Percentiles rank a stretch among this genome's conserved stretches.
Conservation (phyloP, 1,139 yeast species). For the Yamadazyma mexicana region DNA sequence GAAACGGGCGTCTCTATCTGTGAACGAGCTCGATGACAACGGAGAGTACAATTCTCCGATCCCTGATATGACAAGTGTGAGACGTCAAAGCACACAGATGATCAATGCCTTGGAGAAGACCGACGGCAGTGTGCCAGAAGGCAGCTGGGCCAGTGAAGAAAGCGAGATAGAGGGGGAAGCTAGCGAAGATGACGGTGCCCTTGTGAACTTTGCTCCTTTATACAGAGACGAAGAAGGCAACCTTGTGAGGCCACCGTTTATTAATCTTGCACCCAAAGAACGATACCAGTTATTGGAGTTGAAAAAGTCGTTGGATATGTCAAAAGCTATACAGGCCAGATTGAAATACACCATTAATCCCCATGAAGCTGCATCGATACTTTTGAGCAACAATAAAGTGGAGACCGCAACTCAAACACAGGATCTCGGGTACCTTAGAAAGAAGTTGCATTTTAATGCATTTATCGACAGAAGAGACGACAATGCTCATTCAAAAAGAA, state of each 20-base stretch:
- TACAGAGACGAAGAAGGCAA: slow-evolving; percentile 40
- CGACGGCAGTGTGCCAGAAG: slow-evolving; percentile 1
- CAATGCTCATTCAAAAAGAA: slow-evolving; percentile 17
- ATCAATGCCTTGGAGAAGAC: slow-evolving; percentile 16
- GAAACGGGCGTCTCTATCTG: slow-evolving; percentile 23
- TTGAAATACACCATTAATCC: slow-evolving; percentile 45
- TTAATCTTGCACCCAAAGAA: slow-evolving; percentile 46
- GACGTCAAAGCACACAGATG: slow-evolving; percentile 19
- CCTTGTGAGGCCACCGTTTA: slow-evolving; percentile 47
- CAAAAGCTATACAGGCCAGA: slow-evolving; percentile 31
- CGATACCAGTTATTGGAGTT: slow-evolving; percentile 43
- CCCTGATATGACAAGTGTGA: slow-evolving; percentile 17
- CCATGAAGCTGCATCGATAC: slow-evolving; percentile 32
- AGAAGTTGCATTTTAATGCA: slow-evolving; percentile 24
- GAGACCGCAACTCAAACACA: slow-evolving; percentile 48
- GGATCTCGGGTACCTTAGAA: slow-evolving; percentile 28
- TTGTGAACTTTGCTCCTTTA: slow-evolving; percentile 28
- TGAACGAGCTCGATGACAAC: slow-evolving; percentile 7
- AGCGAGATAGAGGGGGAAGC: no score
- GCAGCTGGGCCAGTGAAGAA: slow-evolving; percentile 4
- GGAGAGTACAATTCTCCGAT: slow-evolving; percentile 19
- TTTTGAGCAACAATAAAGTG: slow-evolving; percentile 24
- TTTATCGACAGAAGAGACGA: slow-evolving; percentile 15
- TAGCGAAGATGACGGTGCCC: slow-evolving; percentile 5
- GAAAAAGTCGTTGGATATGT: slow-evolving; percentile 38